Percentiles rank a stretch among this genome's conserved stretches.
phyloP scores from a whole-genome alignment of 2,329 filamentous ascomycete species.

The Colletotrichum sansevieriae region DNA sequence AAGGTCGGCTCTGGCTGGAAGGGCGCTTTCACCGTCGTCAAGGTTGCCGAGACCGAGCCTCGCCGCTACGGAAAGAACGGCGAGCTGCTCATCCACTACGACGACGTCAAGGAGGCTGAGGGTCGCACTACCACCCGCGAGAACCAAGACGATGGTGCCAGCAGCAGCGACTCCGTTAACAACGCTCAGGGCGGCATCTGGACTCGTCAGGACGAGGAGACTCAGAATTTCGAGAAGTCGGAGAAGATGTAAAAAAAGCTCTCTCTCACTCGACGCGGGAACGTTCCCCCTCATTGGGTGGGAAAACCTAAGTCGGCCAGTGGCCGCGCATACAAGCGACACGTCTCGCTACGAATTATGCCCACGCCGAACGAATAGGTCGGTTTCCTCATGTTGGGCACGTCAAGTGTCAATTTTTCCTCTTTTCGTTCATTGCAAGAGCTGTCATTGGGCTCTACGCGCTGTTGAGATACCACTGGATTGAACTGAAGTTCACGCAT shows the following conservation, averaged over 20 bases:
- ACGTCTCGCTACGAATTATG: conserved; percentile 36
- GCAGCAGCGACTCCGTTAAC: conserved; percentile 32
- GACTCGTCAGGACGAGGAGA: conserved; percentile 39
- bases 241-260: conserved; percentile 18
- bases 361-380: conserved; percentile 8
- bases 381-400: conserved; percentile 28
- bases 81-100: conserved; percentile 64
- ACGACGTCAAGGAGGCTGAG: conserved; percentile 56
- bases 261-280: neutral
- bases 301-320: neutral
- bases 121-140: conserved; percentile 38
- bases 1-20: conserved; percentile 56
- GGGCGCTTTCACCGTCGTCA: conserved; percentile 56
- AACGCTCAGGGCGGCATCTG: conserved; percentile 31
- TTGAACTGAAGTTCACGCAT: conserved; percentile 35
- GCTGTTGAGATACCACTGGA: conserved; percentile 40
- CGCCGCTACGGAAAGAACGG: conserved; percentile 70
- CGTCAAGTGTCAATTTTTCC: conserved; percentile 23
- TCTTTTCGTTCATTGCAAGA: conserved; percentile 20
- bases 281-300: neutral
- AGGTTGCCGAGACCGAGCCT: conserved; percentile 61
- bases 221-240: conserved; percentile 34
- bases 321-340: conserved; percentile 15
- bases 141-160: conserved; percentile 32
- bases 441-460: conserved; percentile 2